Conservation (phyloP, 2,329 filamentous ascomycete genomes). For the Pleurostoma richardsiae region DNA sequence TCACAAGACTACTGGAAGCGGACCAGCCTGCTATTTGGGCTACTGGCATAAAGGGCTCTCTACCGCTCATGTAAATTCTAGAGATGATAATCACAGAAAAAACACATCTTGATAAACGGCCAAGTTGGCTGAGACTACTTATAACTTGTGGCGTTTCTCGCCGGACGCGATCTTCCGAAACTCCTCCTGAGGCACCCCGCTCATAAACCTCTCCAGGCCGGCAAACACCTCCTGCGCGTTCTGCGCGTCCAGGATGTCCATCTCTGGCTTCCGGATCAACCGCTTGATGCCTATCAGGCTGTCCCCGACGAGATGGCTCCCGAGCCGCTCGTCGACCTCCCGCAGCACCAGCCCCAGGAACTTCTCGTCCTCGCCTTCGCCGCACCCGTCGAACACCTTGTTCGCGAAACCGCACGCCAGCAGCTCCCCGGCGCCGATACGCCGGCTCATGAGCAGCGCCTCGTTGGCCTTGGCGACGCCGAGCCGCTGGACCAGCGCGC, state of each 20-base stretch:
- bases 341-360: constrained; percentile 68
- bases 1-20: constrained; percentile 78
- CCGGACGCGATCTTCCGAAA: constrained; percentile 80
- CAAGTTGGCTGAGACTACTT: constrained; percentile 9
- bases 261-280: constrained; percentile 69
- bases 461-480: constrained; percentile 83
- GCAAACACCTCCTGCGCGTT: constrained; percentile 82
- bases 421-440: constrained; percentile 69
- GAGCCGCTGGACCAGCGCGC: constrained; percentile 73
- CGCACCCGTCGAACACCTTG: constrained; percentile 61
- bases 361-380: constrained; percentile 56
- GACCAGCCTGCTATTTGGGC: constrained; percentile 75
- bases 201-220: constrained; percentile 75
- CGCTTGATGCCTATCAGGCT: constrained; percentile 82
- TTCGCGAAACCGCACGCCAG: constrained; percentile 79
- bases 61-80: neutral
- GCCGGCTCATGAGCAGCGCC: constrained; percentile 84
- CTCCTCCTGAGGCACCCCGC: constrained; percentile 79
- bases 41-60: constrained; percentile 46
- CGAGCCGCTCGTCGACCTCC: constrained; percentile 78
- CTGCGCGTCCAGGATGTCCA: constrained; percentile 68
- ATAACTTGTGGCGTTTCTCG: constrained; percentile 93
- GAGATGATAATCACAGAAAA: neutral
- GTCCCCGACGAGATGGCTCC: constrained; percentile 72
- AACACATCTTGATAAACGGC: constrained; percentile 1